Conservation (phyloP, 176 grass and related monocot species). For the Avena sativa region DNA sequence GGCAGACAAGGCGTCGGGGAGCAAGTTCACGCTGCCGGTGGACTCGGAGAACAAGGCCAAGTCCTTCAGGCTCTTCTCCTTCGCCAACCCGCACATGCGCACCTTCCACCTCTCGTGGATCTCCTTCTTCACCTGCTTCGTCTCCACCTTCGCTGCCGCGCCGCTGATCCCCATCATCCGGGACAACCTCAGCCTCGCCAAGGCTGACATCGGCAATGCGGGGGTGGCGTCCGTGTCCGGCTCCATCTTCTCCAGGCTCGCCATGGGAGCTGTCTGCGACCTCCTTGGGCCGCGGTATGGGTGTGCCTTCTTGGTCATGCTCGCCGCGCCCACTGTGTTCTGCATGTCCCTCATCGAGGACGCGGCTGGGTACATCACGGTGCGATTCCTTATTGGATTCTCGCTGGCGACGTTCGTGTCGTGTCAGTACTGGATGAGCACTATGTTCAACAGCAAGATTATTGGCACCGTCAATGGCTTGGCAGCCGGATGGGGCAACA, state of each 20-base stretch:
- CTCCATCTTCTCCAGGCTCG: slow-evolving; percentile 83
- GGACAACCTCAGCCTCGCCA: slow-evolving; percentile 70
- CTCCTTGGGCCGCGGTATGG: slow-evolving; percentile 77
- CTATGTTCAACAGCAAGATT: slow-evolving; percentile 75
- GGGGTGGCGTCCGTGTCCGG: slow-evolving; percentile 85
- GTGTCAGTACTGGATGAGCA: slow-evolving; percentile 95
- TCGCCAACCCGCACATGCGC: too few species aligned
- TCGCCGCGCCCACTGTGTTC: slow-evolving; percentile 74
- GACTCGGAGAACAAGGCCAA: too few species aligned
- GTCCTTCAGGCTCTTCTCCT: too few species aligned
- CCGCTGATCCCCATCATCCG: slow-evolving; percentile 76
- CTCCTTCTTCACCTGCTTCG: too few species aligned
- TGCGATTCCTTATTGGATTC: slow-evolving; percentile 85
- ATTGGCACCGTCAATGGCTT: slow-evolving; percentile 71
- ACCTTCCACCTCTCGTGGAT: too few species aligned
- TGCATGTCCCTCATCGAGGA: slow-evolving; percentile 70
- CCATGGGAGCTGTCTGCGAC: slow-evolving; percentile 89
- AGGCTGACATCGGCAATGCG: slow-evolving; percentile 86
- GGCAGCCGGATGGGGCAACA: slow-evolving; percentile 77
- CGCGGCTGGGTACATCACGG: slow-evolving; percentile 55
- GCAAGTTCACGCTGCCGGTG: too few species aligned
- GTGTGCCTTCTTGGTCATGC: slow-evolving; percentile 84
- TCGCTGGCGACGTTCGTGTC: slow-evolving; percentile 83
- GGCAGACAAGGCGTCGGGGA: too few species aligned
- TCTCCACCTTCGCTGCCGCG: neutral